Evolutionary conservation across 2,329 filamentous ascomycete genomes (phyloP), one percentile per base, ranked within the genome.

Genomic region (Incumbomyces delicatus): DNA sequence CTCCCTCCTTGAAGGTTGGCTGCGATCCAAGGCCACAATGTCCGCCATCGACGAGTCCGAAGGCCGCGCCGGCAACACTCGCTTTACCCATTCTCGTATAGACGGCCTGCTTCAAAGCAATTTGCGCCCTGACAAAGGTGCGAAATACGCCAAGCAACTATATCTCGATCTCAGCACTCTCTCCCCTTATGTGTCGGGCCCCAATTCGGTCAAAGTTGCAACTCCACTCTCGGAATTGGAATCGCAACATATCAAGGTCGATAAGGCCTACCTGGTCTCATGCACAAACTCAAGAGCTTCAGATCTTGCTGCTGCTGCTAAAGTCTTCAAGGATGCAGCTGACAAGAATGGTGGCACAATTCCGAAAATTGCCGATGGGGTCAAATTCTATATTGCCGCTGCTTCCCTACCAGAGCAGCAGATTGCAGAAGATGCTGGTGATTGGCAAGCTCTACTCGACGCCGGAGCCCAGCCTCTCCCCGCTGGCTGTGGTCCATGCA

Each of bases 331-430:
- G 47, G 83, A 90, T 33, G 87, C 85, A 1, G 78, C 83, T 0
- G 63, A 67, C 44, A 70, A 70, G 39, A 76, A 78, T 46, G 71
- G 71, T 18, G 84, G 80, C 12, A 70, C 74, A 46, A 66, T 78
- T 5, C 75, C 86, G 16, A 87, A 83, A 66, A 75, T 95, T 48
- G 81, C 85, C 0, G 70, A 77, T 0, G 79, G 83, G 22, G 88
- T 95, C 34, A 75, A 88, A 47, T 81, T 95, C 60, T 95, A 95
- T 66, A 85, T 96, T 52, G 85, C 89, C 0, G 88, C 90, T 0
- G 90, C 90, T 1, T 95, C 89, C 0, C 60, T 78, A 0, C 72
- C 77, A 0, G 89, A 95, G 63, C 88, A 95, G 63, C 64, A 77
- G 48, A 72, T 76, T 1, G 85, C 90, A 1, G 87, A 95, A 64